A percentile compares a stretch with the other conserved stretches of the same genome.
phyloP scores from a whole-genome alignment of 169 alveolate genomes.

The Amoebophrya sp. region DNA sequence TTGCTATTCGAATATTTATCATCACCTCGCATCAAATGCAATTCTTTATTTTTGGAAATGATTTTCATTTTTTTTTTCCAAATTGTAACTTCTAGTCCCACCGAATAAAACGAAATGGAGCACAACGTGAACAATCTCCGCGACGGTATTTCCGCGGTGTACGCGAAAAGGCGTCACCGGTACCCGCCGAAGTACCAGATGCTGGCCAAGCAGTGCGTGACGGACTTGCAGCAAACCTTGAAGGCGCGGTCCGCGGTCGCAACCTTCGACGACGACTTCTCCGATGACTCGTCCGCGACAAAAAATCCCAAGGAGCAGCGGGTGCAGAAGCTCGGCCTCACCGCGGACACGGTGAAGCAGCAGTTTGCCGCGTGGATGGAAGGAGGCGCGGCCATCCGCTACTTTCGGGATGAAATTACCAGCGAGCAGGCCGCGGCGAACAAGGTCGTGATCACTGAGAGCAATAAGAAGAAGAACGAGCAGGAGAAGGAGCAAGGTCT shows the following conservation, averaged over 20 bases:
- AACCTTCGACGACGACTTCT: not conserved
- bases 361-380: not conserved
- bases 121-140: too few relatives aligned
- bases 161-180: not conserved
- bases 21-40: too few relatives aligned
- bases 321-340: not conserved
- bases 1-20: too few relatives aligned
- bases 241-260: not conserved
- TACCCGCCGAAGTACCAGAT: not conserved
- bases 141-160: not conserved
- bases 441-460: too few relatives aligned
- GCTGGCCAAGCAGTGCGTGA: not conserved
- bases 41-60: too few relatives aligned
- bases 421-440: too few relatives aligned
- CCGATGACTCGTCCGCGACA: too few relatives aligned
- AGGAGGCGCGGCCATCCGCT: not conserved
- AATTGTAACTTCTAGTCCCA: too few relatives aligned
- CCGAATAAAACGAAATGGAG: too few relatives aligned
- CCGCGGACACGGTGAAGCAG: not conserved
- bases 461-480: too few relatives aligned
- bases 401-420: not conserved
- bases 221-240: not conserved
- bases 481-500: not conserved
- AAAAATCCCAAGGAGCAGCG: not conserved
- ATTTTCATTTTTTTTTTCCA: too few relatives aligned